Evolutionary conservation across 23 red algal genomes (phyloP).

Genomic region (Gracilaria domingensis): DNA sequence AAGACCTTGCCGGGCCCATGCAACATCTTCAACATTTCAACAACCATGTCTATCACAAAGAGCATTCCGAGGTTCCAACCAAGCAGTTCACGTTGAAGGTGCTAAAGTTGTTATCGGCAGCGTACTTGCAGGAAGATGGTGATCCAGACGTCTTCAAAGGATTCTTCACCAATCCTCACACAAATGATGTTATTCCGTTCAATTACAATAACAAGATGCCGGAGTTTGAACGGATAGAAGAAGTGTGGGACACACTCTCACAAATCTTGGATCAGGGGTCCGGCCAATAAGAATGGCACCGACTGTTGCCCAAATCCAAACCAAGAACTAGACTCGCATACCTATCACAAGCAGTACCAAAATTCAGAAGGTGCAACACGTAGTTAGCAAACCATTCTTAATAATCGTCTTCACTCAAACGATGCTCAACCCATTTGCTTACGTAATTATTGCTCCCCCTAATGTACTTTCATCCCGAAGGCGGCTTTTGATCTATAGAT

Average conservation of each 20-base stretch:
- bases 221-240: slow-evolving; percentile 28
- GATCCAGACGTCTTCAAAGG: slow-evolving; percentile 47
- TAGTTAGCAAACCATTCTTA: no score
- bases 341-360: no score
- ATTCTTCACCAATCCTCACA: slow-evolving; percentile 38
- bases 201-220: slow-evolving; percentile 9
- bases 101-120: slow-evolving; percentile 8
- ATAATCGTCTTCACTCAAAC: no score
- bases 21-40: slow-evolving; percentile 6
- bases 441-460: no score
- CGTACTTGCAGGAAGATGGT: background rate
- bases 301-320: no score
- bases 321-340: no score
- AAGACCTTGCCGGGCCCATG: background rate
- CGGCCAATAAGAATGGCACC: no score
- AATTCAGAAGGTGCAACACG: no score
- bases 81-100: slow-evolving; percentile 14
- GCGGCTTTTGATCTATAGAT: no score
- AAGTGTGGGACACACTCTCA: slow-evolving; percentile 40
- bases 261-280: background rate
- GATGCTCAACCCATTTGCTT: no score
- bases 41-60: background rate
- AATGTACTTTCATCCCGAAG: no score
- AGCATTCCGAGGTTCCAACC: slow-evolving; percentile 11
- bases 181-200: slow-evolving; percentile 60